A percentile compares a stretch with the other conserved stretches of the same genome.
Evolutionary conservation across 306 rosid genomes (phyloP).

Genomic region (Sindora glabra): DNA sequence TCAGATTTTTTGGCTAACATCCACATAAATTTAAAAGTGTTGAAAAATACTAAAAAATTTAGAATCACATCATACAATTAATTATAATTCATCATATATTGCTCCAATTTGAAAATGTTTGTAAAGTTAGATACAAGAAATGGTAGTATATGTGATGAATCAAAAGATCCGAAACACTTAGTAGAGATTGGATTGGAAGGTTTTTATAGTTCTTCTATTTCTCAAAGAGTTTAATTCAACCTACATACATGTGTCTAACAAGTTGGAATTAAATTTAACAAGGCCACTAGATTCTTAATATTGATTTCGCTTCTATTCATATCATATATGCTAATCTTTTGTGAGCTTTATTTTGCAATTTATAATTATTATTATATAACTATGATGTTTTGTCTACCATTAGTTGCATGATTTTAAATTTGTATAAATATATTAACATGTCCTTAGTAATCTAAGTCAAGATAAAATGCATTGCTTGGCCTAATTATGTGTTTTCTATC

Average conservation of each 20-base stretch:
- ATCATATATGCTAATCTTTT: slow-evolving; percentile 35
- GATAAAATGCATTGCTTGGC: too few relatives aligned
- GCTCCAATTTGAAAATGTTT: not conserved
- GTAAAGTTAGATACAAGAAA: slow-evolving; percentile 46
- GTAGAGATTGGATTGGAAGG: slow-evolving; percentile 49
- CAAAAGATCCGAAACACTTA: slow-evolving; percentile 38
- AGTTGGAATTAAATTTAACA: slow-evolving; percentile 40
- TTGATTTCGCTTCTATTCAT: slow-evolving; percentile 41
- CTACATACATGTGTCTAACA: slow-evolving; percentile 16
- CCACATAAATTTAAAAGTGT: not conserved
- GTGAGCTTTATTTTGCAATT: not conserved
- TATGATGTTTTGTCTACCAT: too few relatives aligned
- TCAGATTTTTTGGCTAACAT: not conserved
- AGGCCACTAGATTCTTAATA: slow-evolving; percentile 17
- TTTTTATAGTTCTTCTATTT: slow-evolving; percentile 35
- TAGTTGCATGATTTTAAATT: too few relatives aligned
- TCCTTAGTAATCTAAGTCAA: too few relatives aligned
- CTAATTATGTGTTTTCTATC: too few relatives aligned
- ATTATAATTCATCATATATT: not conserved
- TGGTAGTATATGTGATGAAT: slow-evolving; percentile 32
- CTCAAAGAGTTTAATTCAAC: slow-evolving; percentile 27
- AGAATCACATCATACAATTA: not conserved
- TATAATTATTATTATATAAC: not conserved
- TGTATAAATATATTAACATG: too few relatives aligned
- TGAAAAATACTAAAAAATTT: not conserved